phyloP scores from a whole-genome alignment of 768 basidiomycete genomes.

The Jaapia argillacea region DNA sequence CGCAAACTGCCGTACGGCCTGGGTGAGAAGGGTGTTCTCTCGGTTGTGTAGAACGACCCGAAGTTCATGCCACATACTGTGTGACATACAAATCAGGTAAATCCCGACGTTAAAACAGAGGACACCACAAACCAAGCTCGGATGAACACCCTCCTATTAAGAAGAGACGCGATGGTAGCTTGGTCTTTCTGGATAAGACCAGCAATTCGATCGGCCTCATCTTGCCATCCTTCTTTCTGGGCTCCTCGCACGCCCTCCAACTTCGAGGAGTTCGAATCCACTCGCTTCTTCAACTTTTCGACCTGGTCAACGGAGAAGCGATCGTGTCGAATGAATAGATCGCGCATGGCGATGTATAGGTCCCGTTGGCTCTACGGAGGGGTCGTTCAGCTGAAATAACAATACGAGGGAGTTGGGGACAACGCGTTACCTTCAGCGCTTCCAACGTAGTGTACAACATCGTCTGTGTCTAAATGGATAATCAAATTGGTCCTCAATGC shows the following conservation, averaged over 20 bases:
- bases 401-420: constrained; percentile 6
- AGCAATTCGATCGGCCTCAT: constrained; percentile 71
- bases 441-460: constrained; percentile 66
- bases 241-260: constrained; percentile 62
- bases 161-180: constrained; percentile 59
- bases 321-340: constrained; percentile 80
- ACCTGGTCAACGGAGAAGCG: constrained; percentile 85
- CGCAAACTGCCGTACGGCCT: constrained; percentile 63
- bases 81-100: constrained; percentile 1
- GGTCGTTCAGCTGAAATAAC: constrained; percentile 6
- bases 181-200: constrained; percentile 79
- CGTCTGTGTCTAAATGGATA: constrained; percentile 40
- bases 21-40: constrained; percentile 74
- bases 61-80: constrained; percentile 93
- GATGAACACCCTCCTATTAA: constrained; percentile 79
- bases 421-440: constrained; percentile 53
- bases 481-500: background rate
- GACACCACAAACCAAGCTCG: constrained; percentile 66
- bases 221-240: constrained; percentile 78
- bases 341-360: constrained; percentile 78
- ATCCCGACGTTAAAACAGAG: too few relatives aligned
- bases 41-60: constrained; percentile 85
- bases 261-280: constrained; percentile 67
- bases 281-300: constrained; percentile 78
- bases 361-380: constrained; percentile 60